Base-by-base conservation (phyloP, 768 basidiomycete genomes). In the Lactifluus subvellereus region DNA sequence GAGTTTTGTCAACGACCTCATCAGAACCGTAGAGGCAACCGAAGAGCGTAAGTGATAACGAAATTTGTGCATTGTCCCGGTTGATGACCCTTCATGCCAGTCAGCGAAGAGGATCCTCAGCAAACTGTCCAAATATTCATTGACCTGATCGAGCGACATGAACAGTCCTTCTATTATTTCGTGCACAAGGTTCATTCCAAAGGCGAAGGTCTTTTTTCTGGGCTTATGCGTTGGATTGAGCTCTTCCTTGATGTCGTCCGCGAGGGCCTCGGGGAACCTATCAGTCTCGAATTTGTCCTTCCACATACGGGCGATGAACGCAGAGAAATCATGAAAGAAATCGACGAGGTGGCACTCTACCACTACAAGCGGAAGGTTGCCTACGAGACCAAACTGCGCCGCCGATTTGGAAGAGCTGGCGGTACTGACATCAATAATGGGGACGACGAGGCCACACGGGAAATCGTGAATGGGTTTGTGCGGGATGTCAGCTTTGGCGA, bases 181-280 rank as follows among this genome's bases (percentile, higher is more conserved):
- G 95, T 99, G 32, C 94, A 99, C 82, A 97, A 96, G 69, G 97
- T 99, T 2, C 97, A 99, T 71, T 88, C 93, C 50, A 98, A 98
- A 72, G 97, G 97, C 40, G 89, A 94, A 70, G 89, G 87, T 22
- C 81, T 99, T 13, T 99, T 99, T 73, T 89, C 94, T 70, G 84
- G 82, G 69, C 84, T 99, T 61, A 98, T 98, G 94, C 83, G 80
- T 43, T 99, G 97, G 97, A 89, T 97, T 73, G 95, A 98, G 74
- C 83, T 91, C 40, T 98, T 98, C 78, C 80, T 98, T 62, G 89
- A 89, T 30, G 83, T 90, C 58, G 84, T 94, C 52, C 89, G 97
- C 11, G 94, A 95, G 64, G 97, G 97, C 5, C 74, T 98, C 6
- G 89, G 91, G 10, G 70, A 77, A 47, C 72, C 70, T 10, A 76